Conservation (phyloP, 2,329 filamentous ascomycete genomes). For the Exophiala mesophila region DNA sequence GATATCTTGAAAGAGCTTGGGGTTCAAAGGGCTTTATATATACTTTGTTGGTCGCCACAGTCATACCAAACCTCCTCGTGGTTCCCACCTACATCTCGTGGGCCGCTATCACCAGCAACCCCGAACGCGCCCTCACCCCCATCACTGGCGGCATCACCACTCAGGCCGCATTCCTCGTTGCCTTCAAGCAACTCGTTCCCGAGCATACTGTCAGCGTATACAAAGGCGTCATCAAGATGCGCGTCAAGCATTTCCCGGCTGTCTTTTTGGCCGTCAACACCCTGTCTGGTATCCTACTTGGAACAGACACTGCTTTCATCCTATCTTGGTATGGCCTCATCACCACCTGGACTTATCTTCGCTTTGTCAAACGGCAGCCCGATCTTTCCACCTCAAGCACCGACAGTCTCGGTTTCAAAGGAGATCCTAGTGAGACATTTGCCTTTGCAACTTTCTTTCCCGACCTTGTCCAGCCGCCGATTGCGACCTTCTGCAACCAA, state of each 20-base stretch:
- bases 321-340: conserved; percentile 77
- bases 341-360: conserved; percentile 88
- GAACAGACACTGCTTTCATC: conserved; percentile 72
- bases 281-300: conserved; percentile 58
- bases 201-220: conserved; percentile 96
- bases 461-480: conserved; percentile 69
- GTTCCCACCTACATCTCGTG: conserved; percentile 70
- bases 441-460: conserved; percentile 96
- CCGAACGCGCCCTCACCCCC: conserved; percentile 55
- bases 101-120: conserved; percentile 56
- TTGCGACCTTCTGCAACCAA: conserved; percentile 67
- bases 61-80: conserved; percentile 74
- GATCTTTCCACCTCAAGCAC: conserved; percentile 52
- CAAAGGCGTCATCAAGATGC: conserved; percentile 79
- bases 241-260: conserved; percentile 75
- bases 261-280: conserved; percentile 69
- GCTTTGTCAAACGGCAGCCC: conserved; percentile 76
- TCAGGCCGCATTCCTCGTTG: conserved; percentile 89
- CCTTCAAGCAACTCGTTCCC: conserved; percentile 95
- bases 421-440: conserved; percentile 94
- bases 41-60: conserved; percentile 70
- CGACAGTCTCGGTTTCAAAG: conserved; percentile 59
- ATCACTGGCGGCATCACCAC: conserved; percentile 85
- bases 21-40: conserved; percentile 87
- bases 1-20: conserved; percentile 95